These are phyloP conservation scores for Wickerhamiella bombiphila DNA, from an alignment of 805 yeast genomes.

Conservation along the genomic window DNA sequence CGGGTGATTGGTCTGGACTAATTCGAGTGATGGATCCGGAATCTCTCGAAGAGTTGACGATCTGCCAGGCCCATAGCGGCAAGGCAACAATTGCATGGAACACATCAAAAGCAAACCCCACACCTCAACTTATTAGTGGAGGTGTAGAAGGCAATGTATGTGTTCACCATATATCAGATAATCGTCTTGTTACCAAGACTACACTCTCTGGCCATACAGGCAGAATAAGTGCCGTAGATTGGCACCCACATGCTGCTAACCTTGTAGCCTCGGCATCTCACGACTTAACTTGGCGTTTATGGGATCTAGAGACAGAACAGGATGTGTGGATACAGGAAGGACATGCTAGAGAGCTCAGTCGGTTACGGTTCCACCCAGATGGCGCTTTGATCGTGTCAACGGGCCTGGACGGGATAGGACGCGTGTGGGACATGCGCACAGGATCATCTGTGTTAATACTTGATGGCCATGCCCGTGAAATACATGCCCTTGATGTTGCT, in stretches of 20 bases:
- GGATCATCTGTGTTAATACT: conserved; percentile 51
- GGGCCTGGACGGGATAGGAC: conserved; percentile 60
- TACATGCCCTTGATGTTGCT: conserved; percentile 60
- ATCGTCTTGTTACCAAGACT: conserved; percentile 16
- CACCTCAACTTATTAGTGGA: conserved; percentile 26
- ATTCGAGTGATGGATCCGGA: conserved; percentile 28
- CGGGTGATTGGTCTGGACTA: conserved; percentile 78
- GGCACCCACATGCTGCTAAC: conserved; percentile 45
- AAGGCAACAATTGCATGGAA: conserved; percentile 64
- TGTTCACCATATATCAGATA: conserved; percentile 15
- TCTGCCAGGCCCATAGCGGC: conserved; percentile 39
- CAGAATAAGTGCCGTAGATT: conserved; percentile 46
- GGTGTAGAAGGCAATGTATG: conserved; percentile 33
- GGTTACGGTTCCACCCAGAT: conserved; percentile 42
- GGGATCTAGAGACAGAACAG: conserved; percentile 46
- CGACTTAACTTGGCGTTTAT: conserved; percentile 77
- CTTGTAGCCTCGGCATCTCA: conserved; percentile 57
- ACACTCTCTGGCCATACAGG: conserved; percentile 31
- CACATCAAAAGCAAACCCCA: conserved; percentile 11
- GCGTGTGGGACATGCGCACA: conserved; percentile 74
- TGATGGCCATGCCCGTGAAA: conserved; percentile 57
- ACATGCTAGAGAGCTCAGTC: conserved; percentile 58
- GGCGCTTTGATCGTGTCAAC: conserved; percentile 66
- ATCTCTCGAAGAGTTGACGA: conserved; percentile 21
- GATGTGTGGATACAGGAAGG: conserved; percentile 68